Conservation (phyloP, 495 filamentous ascomycete genomes). For the Mytilinidion resinicola region DNA sequence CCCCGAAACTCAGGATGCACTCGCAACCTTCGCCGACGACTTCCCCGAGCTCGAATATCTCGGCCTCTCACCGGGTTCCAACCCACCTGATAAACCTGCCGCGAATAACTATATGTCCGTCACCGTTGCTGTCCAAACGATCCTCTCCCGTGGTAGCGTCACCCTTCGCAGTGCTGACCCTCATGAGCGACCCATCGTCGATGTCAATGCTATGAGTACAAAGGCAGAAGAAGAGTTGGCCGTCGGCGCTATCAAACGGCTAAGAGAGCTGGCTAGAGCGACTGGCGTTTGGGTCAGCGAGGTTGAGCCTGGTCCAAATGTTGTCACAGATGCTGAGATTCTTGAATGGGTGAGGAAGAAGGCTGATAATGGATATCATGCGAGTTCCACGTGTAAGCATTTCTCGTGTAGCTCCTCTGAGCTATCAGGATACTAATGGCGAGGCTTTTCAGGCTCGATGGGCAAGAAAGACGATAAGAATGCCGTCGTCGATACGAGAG, state of each 20-base stretch:
- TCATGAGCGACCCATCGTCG: conserved; percentile 44
- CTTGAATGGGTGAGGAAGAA: background rate
- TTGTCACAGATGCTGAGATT: conserved; percentile 5
- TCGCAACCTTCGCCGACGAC: conserved; percentile 43
- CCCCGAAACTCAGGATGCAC: conserved; percentile 20
- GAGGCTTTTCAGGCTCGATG: conserved; percentile 5
- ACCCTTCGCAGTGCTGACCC: conserved; percentile 41
- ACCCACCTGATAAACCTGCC: conserved; percentile 7
- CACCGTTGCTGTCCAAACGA: conserved; percentile 37
- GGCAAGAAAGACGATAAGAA: conserved; percentile 5
- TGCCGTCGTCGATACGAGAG: conserved; percentile 25
- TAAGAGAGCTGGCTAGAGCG: conserved; percentile 30
- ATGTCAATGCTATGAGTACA: conserved; percentile 47
- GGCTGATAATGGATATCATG: background rate
- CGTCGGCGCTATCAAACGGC: conserved; percentile 48
- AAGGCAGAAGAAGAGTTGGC: conserved; percentile 49
- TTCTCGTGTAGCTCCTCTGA: background rate
- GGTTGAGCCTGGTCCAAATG: background rate
- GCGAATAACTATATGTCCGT: conserved; percentile 43
- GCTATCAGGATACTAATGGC: background rate
- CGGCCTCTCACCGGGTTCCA: conserved; percentile 30
- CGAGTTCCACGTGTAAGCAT: conserved; percentile 1
- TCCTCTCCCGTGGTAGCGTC: conserved; percentile 48
- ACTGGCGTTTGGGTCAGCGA: background rate
- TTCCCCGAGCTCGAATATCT: conserved; percentile 54